These are phyloP conservation scores for Nephelium lappaceum DNA, from an alignment of 345 rosid species.

Conservation along the genomic window DNA sequence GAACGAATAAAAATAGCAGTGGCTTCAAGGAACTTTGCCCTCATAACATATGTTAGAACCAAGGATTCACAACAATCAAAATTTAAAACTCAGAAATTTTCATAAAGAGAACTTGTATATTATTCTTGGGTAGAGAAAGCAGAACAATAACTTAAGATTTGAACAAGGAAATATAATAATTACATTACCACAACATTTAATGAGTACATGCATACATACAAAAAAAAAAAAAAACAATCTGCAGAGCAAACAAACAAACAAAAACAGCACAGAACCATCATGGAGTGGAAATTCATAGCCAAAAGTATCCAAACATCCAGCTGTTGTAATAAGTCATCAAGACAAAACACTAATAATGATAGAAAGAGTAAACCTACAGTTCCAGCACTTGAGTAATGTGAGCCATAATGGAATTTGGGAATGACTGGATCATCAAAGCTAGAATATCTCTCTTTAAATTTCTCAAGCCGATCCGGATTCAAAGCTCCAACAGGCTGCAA, in stretches of 20 bases:
- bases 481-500: conserved; percentile 97
- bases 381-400: conserved; percentile 98
- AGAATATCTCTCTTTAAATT: conserved; percentile 94
- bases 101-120: not conserved
- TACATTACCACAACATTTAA: not conserved
- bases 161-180: not conserved
- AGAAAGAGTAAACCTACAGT: conserved; percentile 60
- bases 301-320: conserved; percentile 8
- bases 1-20: not conserved
- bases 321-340: not conserved
- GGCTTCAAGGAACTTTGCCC: not conserved
- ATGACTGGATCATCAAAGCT: conserved; percentile 97
- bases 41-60: not conserved
- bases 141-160: not conserved
- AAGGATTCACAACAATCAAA: not conserved
- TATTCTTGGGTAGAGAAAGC: not conserved
- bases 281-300: conserved; percentile 4
- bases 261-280: conserved; percentile 4
- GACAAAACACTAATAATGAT: conserved; percentile 14
- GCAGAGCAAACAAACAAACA: not conserved
- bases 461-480: conserved; percentile 76
- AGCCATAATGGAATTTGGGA: conserved; percentile 98
- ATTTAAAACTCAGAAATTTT: not conserved
- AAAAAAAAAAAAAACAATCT: not conserved
- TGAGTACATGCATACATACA: not conserved